phyloP scores from a whole-genome alignment of 2,329 filamentous ascomycete species.

The Verticillium alfalfae region DNA sequence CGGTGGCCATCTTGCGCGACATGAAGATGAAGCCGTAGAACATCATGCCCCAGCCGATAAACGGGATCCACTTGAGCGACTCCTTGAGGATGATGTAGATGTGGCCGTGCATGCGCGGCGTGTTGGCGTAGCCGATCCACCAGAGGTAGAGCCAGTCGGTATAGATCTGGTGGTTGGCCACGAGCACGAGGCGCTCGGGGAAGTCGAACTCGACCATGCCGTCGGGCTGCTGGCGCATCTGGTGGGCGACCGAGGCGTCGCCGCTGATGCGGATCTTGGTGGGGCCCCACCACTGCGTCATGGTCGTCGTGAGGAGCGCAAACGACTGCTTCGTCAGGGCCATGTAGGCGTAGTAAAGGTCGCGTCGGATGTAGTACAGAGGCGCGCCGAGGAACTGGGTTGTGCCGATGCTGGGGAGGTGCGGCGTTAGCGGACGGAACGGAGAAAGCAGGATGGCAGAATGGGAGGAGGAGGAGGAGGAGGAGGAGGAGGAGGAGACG shows the following conservation, averaged over 20 bases:
- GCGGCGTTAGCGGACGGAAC: neutral
- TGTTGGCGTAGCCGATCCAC: conserved; percentile 84
- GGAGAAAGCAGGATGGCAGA: neutral
- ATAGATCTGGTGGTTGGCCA: conserved; percentile 86
- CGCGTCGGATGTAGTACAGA: conserved; percentile 68
- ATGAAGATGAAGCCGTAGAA: conserved; percentile 90
- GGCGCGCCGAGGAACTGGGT: conserved; percentile 74
- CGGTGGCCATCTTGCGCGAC: conserved; percentile 80
- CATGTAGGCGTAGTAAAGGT: conserved; percentile 83
- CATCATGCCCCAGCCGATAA: conserved; percentile 76
- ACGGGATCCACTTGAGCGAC: conserved; percentile 73
- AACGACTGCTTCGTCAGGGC: conserved; percentile 81
- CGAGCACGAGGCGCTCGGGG: conserved; percentile 73
- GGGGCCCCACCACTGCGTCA: conserved; percentile 85
- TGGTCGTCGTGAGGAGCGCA: conserved; percentile 68
- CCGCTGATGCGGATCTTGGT: conserved; percentile 79
- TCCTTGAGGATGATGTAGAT: conserved; percentile 90
- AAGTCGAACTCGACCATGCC: conserved; percentile 75
- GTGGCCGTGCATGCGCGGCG: conserved; percentile 72
- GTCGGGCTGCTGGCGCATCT: conserved; percentile 64
- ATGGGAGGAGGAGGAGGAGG: neutral
- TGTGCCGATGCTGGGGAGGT: conserved; percentile 49
- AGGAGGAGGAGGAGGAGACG: conserved; percentile 12
- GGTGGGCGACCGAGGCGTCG: conserved; percentile 70
- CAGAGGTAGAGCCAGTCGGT: conserved; percentile 90